Evolutionary conservation across 2,329 filamentous ascomycete genomes (phyloP).

Genomic region (Ophiocordyceps camponoti-floridani): DNA sequence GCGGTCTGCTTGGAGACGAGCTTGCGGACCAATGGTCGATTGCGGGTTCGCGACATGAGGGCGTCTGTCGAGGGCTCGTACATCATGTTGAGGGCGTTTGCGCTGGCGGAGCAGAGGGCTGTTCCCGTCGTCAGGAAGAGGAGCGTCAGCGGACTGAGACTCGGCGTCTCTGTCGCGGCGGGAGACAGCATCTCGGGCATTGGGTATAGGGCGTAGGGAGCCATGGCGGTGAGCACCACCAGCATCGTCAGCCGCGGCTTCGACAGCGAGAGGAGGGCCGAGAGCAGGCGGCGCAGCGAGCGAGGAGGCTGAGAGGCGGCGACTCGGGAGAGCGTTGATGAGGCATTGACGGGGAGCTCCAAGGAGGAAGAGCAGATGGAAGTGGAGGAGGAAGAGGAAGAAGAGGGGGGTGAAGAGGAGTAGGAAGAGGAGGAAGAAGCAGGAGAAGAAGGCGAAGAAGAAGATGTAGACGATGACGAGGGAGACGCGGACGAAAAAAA

Average conservation of each 20-base stretch:
- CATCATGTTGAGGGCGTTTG: constrained; percentile 94
- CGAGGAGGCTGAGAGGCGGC: constrained; percentile 30
- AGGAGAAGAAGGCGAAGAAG: no score
- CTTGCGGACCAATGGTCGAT: constrained; percentile 70
- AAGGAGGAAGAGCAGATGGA: constrained; percentile 2
- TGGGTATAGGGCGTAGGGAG: constrained; percentile 82
- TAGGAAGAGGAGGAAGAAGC: constrained; percentile 1
- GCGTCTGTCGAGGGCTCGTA: constrained; percentile 84
- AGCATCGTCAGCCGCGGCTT: constrained; percentile 88
- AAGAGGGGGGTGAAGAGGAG: constrained; percentile 2
- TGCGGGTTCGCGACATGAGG: constrained; percentile 83
- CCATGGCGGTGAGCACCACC: constrained; percentile 78
- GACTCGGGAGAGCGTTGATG: constrained; percentile 33
- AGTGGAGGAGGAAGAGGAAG: constrained; percentile 2
- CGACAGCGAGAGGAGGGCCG: constrained; percentile 76
- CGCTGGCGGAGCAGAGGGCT: constrained; percentile 71
- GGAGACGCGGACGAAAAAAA: no score
- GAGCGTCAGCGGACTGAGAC: constrained; percentile 76
- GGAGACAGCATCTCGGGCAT: constrained; percentile 70
- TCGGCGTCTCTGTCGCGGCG: constrained; percentile 48
- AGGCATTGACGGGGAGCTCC: constrained; percentile 29
- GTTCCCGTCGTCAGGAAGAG: constrained; percentile 85
- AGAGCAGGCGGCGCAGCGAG: constrained; percentile 47
- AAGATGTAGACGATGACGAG: background rate
- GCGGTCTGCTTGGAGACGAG: constrained; percentile 58